Evolutionary conservation across 2,329 filamentous ascomycete species (phyloP).

Genomic region (Cladosporium sp.): DNA sequence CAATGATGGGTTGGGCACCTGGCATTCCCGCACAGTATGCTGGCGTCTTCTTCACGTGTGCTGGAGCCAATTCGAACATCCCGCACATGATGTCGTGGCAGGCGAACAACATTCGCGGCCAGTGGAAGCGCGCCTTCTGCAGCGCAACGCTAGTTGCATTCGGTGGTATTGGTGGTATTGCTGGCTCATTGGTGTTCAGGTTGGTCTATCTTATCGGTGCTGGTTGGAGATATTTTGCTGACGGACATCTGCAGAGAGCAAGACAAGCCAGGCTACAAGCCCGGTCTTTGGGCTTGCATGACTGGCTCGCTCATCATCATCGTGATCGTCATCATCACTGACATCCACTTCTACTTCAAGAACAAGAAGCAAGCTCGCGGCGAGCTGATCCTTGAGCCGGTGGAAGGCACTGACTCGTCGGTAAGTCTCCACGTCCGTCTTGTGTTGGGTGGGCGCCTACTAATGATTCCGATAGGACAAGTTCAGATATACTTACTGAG

Average conservation of each 20-base stretch:
- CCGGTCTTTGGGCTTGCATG: constrained; percentile 24
- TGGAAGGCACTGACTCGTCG: constrained; percentile 16
- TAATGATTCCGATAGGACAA: constrained; percentile 14
- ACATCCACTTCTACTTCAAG: constrained; percentile 20
- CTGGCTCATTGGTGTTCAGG: constrained; percentile 68
- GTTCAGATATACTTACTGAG: constrained; percentile 19
- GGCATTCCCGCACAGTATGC: constrained; percentile 53
- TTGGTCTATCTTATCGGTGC: constrained; percentile 61
- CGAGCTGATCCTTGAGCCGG: constrained; percentile 20
- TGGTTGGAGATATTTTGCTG: constrained; percentile 57
- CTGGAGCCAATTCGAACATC: constrained; percentile 72
- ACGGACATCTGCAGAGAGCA: constrained; percentile 28
- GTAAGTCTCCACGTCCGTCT: not conserved
- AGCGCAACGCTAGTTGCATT: constrained; percentile 70
- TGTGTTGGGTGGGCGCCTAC: not conserved
- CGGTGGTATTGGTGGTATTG: constrained; percentile 74
- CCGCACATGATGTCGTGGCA: constrained; percentile 72
- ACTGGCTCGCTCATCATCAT: constrained; percentile 21
- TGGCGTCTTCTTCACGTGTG: constrained; percentile 71
- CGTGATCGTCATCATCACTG: constrained; percentile 16
- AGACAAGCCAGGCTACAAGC: constrained; percentile 21
- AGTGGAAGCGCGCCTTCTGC: constrained; percentile 80
- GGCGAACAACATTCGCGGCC: constrained; percentile 80
- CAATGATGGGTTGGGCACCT: constrained; percentile 22
- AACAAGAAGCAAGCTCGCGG: constrained; percentile 21